These are phyloP conservation scores for Irpex rosettiformis DNA, from an alignment of 1,284 basidiomycete genomes.

Conservation along the genomic window DNA sequence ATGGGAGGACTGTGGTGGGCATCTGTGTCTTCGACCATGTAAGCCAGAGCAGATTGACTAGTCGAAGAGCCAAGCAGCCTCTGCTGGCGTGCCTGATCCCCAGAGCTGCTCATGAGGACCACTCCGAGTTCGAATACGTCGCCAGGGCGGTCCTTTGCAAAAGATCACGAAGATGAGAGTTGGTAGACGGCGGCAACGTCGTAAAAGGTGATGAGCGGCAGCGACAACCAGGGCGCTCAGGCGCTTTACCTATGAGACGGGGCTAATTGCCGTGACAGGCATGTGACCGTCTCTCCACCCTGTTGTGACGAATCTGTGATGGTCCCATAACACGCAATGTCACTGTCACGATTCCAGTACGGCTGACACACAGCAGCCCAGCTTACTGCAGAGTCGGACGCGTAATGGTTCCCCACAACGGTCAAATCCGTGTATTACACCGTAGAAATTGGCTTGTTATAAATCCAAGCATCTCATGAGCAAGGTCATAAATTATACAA, in stretches of 20 bases:
- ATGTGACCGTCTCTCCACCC: neutral
- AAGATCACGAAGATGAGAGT: slow-evolving; percentile 3
- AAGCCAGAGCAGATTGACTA: slow-evolving; percentile 29
- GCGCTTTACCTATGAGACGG: neutral
- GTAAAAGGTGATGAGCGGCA: slow-evolving; percentile 14
- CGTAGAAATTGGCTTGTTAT: too few relatives aligned
- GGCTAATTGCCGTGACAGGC: neutral
- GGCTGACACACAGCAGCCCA: too few relatives aligned
- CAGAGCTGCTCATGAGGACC: slow-evolving; percentile 24
- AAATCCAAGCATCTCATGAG: too few relatives aligned
- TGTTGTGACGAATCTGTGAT: too few relatives aligned
- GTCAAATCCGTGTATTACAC: too few relatives aligned
- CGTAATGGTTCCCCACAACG: too few relatives aligned
- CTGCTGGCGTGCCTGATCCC: slow-evolving; percentile 25
- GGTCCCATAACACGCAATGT: too few relatives aligned
- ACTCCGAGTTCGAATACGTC: slow-evolving; percentile 14
- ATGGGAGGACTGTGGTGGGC: slow-evolving; percentile 19
- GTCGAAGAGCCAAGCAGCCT: slow-evolving; percentile 24
- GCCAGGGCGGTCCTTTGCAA: slow-evolving; percentile 13
- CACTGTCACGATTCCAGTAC: too few relatives aligned
- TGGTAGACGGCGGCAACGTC: slow-evolving; percentile 10
- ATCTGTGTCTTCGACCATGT: slow-evolving; percentile 28
- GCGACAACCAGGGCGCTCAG: slow-evolving; percentile 10
- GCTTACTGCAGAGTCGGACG: too few relatives aligned
- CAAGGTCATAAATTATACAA: too few relatives aligned